These are phyloP conservation scores for Mycogone perniciosa DNA, from an alignment of 2,329 filamentous ascomycete species.

Conservation along the genomic window DNA sequence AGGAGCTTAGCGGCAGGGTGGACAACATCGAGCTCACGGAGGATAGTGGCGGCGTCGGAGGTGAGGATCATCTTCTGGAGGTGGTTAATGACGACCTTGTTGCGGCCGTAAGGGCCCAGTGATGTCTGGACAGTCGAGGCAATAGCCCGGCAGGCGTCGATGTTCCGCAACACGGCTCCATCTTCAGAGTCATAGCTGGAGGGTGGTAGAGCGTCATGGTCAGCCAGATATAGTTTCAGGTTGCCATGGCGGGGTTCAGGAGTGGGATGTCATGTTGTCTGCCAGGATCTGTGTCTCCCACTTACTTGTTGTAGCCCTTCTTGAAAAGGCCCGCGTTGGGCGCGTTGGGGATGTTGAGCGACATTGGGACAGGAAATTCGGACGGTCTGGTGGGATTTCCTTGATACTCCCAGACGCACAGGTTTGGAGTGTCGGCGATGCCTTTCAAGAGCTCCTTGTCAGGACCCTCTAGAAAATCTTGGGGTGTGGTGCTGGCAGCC, in stretches of 20 bases:
- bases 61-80: slow-evolving; percentile 99
- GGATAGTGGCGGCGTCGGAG: slow-evolving; percentile 93
- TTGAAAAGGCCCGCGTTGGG: slow-evolving; percentile 94
- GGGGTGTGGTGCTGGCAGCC: slow-evolving; percentile 12
- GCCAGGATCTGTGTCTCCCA: slow-evolving; percentile 16
- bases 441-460: slow-evolving; percentile 9
- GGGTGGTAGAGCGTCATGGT: slow-evolving; percentile 25
- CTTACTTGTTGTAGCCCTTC: slow-evolving; percentile 90
- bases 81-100: slow-evolving; percentile 99
- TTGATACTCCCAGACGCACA: slow-evolving; percentile 3
- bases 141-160: slow-evolving; percentile 96
- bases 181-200: slow-evolving; percentile 97
- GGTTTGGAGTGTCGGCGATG: slow-evolving; percentile 4
- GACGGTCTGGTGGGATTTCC: not conserved
- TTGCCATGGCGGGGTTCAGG: slow-evolving; percentile 17
- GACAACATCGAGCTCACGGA: slow-evolving; percentile 95
- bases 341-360: slow-evolving; percentile 89
- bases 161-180: slow-evolving; percentile 96
- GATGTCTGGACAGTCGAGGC: slow-evolving; percentile 95
- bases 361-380: slow-evolving; percentile 54
- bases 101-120: slow-evolving; percentile 92
- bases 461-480: slow-evolving; percentile 15
- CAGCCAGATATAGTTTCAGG: not conserved
- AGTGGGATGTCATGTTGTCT: slow-evolving; percentile 15
- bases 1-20: slow-evolving; percentile 96